Evolutionary conservation across 345 rosid species (phyloP), one percentile per base, ranked within the genome.

Genomic region (Pugionium dolabratum): DNA sequence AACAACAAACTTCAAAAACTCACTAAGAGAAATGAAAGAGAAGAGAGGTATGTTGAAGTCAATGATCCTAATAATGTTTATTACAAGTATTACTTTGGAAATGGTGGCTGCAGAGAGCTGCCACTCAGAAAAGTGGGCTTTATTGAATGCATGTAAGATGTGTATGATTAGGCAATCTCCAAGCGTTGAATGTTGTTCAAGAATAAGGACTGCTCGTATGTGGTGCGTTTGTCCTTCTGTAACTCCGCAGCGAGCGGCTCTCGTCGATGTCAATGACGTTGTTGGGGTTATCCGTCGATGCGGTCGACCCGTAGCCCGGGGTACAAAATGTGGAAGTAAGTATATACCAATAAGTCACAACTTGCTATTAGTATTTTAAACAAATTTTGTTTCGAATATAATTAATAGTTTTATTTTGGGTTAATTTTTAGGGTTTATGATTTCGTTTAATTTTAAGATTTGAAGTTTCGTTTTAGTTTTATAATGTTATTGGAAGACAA

Each of bases 241-340:
- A 9, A 66, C 70, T 2, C 62, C 70, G 7, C 53, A 43, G 35
- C 26, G 54, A 7, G 62, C 68, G 1, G 68, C 68, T 11, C 46
- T 31, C 3, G 43, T 64, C 36, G 57, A 64, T 31, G 31, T 64
- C 1, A 51, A 30, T 9, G 39, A 64, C 49, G 40, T 28, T 7
- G 37, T 50, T 51, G 68, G 68, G 35, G 47, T 64, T 34, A 39
- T 64, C 7, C 58, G 68, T 39, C 44, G 32, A 29, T 64, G 68
- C 11, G 58, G 68, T 30, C 68, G 68, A 37, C 46, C 57, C 9
- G 3, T 64, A 27, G 37, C 58, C 11, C 58, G 47, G 8, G 58
- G 68, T 30, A 48, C 54, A 10, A 63, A 64, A 29, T 64, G 68
- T 50, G 68, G 68, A 49, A 64, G 68, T 64, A 64, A 64, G 68